Evolutionary conservation across 768 basidiomycete genomes (phyloP).

Genomic region (Leucogyrophana mollusca): DNA sequence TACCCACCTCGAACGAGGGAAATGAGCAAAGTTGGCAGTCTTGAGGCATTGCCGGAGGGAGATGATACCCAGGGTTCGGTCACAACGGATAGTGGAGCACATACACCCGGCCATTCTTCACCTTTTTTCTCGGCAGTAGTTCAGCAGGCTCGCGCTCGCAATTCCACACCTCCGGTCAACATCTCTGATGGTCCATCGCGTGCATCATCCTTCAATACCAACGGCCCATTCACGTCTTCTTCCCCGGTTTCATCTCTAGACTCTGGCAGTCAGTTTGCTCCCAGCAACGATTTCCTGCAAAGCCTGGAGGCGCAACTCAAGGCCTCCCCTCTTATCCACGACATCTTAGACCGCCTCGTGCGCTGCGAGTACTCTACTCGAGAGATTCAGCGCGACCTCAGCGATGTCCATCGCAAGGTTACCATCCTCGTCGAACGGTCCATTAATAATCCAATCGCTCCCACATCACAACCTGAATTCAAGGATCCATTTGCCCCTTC

Average conservation of each 20-base stretch:
- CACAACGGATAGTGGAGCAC: slow-evolving; percentile 23
- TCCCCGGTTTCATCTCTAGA: slow-evolving; percentile 80
- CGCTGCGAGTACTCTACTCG: slow-evolving; percentile 68
- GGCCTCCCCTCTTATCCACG: slow-evolving; percentile 71
- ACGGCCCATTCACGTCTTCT: slow-evolving; percentile 52
- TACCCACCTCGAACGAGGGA: slow-evolving; percentile 48
- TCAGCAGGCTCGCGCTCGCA: slow-evolving; percentile 36
- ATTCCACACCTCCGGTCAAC: slow-evolving; percentile 47
- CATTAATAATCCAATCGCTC: slow-evolving; percentile 27
- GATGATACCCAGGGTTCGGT: slow-evolving; percentile 47
- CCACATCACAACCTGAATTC: slow-evolving; percentile 63
- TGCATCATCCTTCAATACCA: slow-evolving; percentile 43
- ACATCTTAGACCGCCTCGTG: slow-evolving; percentile 71
- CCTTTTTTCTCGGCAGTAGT: slow-evolving; percentile 40
- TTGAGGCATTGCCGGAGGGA: slow-evolving; percentile 55
- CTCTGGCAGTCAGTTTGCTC: slow-evolving; percentile 64
- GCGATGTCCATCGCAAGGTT: slow-evolving; percentile 76
- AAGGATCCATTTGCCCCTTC: slow-evolving; percentile 72
- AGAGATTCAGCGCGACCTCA: slow-evolving; percentile 73
- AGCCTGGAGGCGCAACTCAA: slow-evolving; percentile 75
- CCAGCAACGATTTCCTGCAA: slow-evolving; percentile 43
- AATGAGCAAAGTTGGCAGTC: slow-evolving; percentile 44
- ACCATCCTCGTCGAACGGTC: slow-evolving; percentile 72
- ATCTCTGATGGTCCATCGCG: slow-evolving; percentile 31
- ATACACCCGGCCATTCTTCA: slow-evolving; percentile 23